Evolutionary conservation across 805 yeast genomes (phyloP).

Genomic region (Torulaspora franciscae): DNA sequence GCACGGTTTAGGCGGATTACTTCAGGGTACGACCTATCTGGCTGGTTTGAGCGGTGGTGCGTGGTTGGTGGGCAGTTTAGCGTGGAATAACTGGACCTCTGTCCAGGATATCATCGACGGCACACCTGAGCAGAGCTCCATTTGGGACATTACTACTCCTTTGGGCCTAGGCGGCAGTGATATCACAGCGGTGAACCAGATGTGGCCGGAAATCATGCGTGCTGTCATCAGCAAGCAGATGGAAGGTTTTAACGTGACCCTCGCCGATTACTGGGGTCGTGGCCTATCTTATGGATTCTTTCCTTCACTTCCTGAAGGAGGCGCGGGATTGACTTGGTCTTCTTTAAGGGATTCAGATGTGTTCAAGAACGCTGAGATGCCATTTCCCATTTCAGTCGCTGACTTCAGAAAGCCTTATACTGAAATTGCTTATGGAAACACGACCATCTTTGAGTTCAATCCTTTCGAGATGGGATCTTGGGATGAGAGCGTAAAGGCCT

Average conservation of each 20-base stretch:
- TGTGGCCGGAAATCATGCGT: slow-evolving; percentile 50
- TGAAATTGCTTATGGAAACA: slow-evolving; percentile 51
- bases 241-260: slow-evolving; percentile 64
- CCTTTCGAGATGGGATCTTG: slow-evolving; percentile 82
- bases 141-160: slow-evolving; percentile 67
- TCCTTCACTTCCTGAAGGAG: slow-evolving; percentile 52
- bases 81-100: slow-evolving; percentile 66
- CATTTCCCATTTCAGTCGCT: slow-evolving; percentile 62
- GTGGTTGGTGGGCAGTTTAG: slow-evolving; percentile 70
- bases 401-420: slow-evolving; percentile 66
- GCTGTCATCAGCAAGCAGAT: slow-evolving; percentile 48
- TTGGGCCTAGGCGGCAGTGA: slow-evolving; percentile 64
- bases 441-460: slow-evolving; percentile 59
- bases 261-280: slow-evolving; percentile 80
- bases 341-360: slow-evolving; percentile 56
- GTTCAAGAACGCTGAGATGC: slow-evolving; percentile 60
- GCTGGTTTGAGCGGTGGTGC: slow-evolving; percentile 82
- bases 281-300: slow-evolving; percentile 70
- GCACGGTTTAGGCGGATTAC: slow-evolving; percentile 65
- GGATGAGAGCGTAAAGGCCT: slow-evolving; percentile 69
- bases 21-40: slow-evolving; percentile 65
- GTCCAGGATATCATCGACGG: slow-evolving; percentile 52
- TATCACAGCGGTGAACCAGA: slow-evolving; percentile 45
- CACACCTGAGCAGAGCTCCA: slow-evolving; percentile 37
- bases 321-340: slow-evolving; percentile 57